These are phyloP conservation scores for Claviceps cyperi DNA, from an alignment of 2,329 filamentous ascomycete species.

Conservation along the genomic window DNA sequence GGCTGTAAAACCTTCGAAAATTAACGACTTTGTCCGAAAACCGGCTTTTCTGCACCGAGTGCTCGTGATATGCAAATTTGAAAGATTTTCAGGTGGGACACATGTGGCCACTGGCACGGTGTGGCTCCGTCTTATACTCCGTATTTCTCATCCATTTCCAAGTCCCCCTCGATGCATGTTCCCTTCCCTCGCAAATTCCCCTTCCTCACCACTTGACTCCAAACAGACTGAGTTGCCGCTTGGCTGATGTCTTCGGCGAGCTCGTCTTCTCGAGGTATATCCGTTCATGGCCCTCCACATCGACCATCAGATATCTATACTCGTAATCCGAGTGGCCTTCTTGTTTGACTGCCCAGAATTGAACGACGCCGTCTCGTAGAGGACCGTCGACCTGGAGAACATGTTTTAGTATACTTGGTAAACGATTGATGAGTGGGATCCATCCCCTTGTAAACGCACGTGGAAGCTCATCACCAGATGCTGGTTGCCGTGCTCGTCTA, in stretches of 20 bases:
- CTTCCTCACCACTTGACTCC: conserved; percentile 41
- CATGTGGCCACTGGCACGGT: no score
- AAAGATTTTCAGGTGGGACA: no score
- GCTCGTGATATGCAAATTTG: no score
- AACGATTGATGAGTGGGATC: neutral
- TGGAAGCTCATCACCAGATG: conserved; percentile 80
- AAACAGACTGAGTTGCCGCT: conserved; percentile 40
- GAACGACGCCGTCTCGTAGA: conserved; percentile 55
- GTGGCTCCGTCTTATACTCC: no score
- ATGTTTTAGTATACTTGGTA: no score
- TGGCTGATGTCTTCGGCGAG: conserved; percentile 17
- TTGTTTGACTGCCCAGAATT: conserved; percentile 62
- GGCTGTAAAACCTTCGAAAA: no score
- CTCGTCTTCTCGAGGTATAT: conserved; percentile 53
- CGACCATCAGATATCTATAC: conserved; percentile 68
- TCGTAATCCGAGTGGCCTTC: conserved; percentile 52
- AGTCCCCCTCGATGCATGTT: no score
- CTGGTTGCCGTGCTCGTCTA: conserved; percentile 60
- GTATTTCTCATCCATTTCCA: no score
- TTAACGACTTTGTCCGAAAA: no score
- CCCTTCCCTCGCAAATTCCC: no score
- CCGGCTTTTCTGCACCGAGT: no score
- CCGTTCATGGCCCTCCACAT: conserved; percentile 56
- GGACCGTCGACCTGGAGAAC: conserved; percentile 56
- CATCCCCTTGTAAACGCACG: conserved; percentile 28